A percentile compares a stretch with the other conserved stretches of the same genome.
Evolutionary conservation across 2,329 filamentous ascomycete species (phyloP).

Genomic region (Pestalotiopsis sp.): DNA sequence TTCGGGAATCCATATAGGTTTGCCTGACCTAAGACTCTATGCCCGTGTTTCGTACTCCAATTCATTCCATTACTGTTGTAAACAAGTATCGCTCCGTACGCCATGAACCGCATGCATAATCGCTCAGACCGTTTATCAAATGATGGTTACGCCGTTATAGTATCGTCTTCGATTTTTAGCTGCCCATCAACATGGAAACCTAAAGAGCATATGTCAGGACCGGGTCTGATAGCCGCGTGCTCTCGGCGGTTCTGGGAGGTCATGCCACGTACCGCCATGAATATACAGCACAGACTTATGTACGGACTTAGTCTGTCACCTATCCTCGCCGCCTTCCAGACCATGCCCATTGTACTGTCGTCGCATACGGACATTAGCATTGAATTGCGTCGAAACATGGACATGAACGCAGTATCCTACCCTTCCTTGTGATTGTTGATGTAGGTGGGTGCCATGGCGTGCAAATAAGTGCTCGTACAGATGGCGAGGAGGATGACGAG

Average conservation of each 20-base stretch:
- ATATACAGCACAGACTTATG: constrained; percentile 87
- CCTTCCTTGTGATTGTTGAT: constrained; percentile 93
- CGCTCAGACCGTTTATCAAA: neutral
- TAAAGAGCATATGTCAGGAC: constrained; percentile 11
- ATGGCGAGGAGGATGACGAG: constrained; percentile 93
- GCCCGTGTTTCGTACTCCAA: neutral
- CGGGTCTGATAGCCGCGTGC: neutral
- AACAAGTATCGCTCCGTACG: constrained; percentile 4
- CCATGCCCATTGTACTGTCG: constrained; percentile 74
- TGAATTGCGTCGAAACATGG: neutral
- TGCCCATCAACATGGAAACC: constrained; percentile 32
- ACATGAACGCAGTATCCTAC: constrained; percentile 48
- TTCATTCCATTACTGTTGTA: neutral
- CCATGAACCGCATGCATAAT: neutral
- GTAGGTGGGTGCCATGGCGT: constrained; percentile 84
- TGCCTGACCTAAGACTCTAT: neutral
- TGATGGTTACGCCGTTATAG: neutral
- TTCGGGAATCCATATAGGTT: neutral
- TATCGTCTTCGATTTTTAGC: constrained; percentile 20
- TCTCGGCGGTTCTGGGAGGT: neutral
- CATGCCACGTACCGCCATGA: constrained; percentile 76
- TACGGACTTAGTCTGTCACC: constrained; percentile 94
- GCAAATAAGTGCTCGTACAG: constrained; percentile 92
- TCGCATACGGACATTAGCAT: neutral
- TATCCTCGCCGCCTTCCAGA: constrained; percentile 94